A percentile compares a stretch with the other conserved stretches of the same genome.
Evolutionary conservation across 73 alveolate species (phyloP).

Genomic region (Paramecium biaurelia): DNA sequence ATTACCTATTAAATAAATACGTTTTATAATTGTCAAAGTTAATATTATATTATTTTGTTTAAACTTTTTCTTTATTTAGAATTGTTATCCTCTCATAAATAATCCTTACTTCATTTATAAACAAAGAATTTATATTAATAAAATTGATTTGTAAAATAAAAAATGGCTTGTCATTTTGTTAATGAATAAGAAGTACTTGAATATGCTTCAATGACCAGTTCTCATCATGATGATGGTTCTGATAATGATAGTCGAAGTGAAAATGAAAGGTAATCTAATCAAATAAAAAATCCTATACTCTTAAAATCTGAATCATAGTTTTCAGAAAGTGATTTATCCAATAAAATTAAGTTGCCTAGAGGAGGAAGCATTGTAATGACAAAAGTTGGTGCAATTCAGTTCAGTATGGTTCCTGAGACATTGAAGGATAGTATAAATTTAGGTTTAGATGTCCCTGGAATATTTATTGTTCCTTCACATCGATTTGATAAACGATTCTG

Average conservation of each 20-base stretch:
- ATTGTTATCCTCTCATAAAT: no score
- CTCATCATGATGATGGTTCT: not conserved
- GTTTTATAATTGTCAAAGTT: no score
- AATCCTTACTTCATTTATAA: no score
- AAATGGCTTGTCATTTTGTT: slow-evolving; percentile 30
- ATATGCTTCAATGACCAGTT: not conserved
- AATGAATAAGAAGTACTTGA: slow-evolving; percentile 19
- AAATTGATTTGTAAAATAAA: no score
- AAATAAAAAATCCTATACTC: not conserved
- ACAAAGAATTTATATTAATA: no score
- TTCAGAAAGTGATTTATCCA: slow-evolving; percentile 25
- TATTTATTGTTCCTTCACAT: slow-evolving; percentile 48
- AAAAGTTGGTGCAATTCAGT: slow-evolving; percentile 34
- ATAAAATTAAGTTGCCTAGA: not conserved
- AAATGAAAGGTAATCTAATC: not conserved
- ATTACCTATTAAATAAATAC: no score
- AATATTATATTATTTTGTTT: no score
- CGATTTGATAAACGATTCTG: slow-evolving; percentile 51
- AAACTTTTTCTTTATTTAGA: no score
- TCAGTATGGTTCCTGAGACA: slow-evolving; percentile 55
- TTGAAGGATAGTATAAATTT: slow-evolving; percentile 42
- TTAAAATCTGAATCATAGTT: not conserved
- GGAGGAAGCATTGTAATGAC: slow-evolving; percentile 56
- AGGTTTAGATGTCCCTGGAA: slow-evolving; percentile 53
- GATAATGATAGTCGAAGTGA: not conserved